Evolutionary conservation across 2,329 filamentous ascomycete genomes (phyloP), one percentile per base, ranked within the genome.

Genomic region (Exophiala xenobiotica): DNA sequence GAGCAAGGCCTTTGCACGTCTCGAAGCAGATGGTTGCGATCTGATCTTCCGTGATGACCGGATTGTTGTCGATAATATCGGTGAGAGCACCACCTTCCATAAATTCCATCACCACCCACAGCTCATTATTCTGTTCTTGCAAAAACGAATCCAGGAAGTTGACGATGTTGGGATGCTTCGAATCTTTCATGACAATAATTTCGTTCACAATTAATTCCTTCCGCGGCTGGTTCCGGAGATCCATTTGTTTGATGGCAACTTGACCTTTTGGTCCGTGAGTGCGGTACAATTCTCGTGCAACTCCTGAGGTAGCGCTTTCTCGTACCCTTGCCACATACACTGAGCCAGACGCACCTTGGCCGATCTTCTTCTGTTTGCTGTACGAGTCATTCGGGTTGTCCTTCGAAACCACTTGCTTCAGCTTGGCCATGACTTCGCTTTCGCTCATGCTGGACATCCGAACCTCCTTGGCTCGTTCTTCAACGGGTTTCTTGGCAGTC

Each of bases 61-160:
- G 82, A 71, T 97, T 99, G 74, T 97, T 96, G 72, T 99, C 93
- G 72, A 99, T 99, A 54, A 99, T 90, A 76, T 99, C 93, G 1
- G 93, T 99, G 69, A 99, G 75, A 56, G 93, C 89, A 74, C 93
- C 93, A 64, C 93, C 93, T 74, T 99, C 93, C 93, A 99, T 99
- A 66, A 91, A 99, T 74, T 99, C 93, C 93, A 99, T 96, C 46
- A 99, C 92, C 8, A 99, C 90, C 93, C 93, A 99, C n/a, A 99
- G 80, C 70, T 99, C 93, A 48, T 88, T 82, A 64, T 88, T 90
- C 70, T 93, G 92, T 70, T 96, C 95, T 65, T 93, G 88, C 66
- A 99, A 75, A 78, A 97, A 99, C 3, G 92, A 91, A 63, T 99
- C 93, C 26, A 99, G 76, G 74, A 96, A 99, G 74, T 99, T 99